These are phyloP conservation scores for Neonectria hederae DNA, from an alignment of 2,329 filamentous ascomycete genomes.

Conservation along the genomic window DNA sequence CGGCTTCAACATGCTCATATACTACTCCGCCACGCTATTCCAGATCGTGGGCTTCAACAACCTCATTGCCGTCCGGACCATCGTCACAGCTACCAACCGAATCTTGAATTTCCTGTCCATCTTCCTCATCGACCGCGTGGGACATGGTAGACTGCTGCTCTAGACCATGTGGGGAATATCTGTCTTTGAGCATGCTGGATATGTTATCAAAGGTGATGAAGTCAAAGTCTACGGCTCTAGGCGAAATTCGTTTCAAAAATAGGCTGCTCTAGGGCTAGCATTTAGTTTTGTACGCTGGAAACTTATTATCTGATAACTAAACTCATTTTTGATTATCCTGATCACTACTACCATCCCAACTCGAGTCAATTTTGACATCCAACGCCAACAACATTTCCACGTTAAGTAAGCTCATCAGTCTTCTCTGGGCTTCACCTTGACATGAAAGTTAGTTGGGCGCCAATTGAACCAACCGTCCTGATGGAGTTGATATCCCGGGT, in stretches of 20 bases:
- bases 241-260: not conserved
- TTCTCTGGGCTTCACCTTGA: constrained; percentile 53
- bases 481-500: constrained; percentile 52
- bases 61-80: constrained; percentile 53
- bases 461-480: constrained; percentile 64
- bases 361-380: not conserved
- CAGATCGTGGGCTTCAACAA: constrained; percentile 44
- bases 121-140: constrained; percentile 31
- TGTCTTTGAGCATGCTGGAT: not conserved
- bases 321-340: not conserved
- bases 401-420: not conserved
- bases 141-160: constrained; percentile 26
- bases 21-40: constrained; percentile 35
- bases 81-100: constrained; percentile 37
- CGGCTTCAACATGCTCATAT: constrained; percentile 40
- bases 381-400: not conserved
- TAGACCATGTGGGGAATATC: constrained; percentile 35
- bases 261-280: not conserved
- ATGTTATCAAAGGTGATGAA: not conserved
- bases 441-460: constrained; percentile 57
- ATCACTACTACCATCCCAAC: not conserved
- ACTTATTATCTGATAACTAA: too few relatives aligned
- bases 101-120: constrained; percentile 31
- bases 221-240: not conserved
- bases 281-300: not conserved